These are phyloP conservation scores for Ogataea salicorniae DNA, from an alignment of 805 yeast genomes.

Conservation along the genomic window DNA sequence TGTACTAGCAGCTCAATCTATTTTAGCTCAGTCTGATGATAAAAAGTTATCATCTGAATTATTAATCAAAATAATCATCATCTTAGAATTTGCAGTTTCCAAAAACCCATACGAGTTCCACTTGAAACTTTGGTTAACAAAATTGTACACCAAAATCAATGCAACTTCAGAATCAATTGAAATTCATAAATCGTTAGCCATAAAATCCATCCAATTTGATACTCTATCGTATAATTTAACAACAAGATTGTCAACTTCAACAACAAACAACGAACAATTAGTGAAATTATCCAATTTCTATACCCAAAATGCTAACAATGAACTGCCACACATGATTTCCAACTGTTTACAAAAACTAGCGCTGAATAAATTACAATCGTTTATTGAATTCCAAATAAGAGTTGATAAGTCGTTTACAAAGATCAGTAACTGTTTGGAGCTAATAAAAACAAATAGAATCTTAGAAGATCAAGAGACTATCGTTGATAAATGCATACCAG, in stretches of 20 bases:
- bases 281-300: slow-evolving; percentile 45
- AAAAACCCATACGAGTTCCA: slow-evolving; percentile 71
- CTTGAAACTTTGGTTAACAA: slow-evolving; percentile 64
- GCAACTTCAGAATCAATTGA: slow-evolving; percentile 42
- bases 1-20: slow-evolving; percentile 44
- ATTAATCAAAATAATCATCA: slow-evolving; percentile 37
- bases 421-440: slow-evolving; percentile 32
- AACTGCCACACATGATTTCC: slow-evolving; percentile 43
- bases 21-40: slow-evolving; percentile 9
- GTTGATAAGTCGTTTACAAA: slow-evolving; percentile 46
- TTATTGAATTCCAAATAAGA: slow-evolving; percentile 54
- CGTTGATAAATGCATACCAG: slow-evolving; percentile 9
- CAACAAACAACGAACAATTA: slow-evolving; percentile 30
- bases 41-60: slow-evolving; percentile 19
- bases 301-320: slow-evolving; percentile 41
- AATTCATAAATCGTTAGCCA: slow-evolving; percentile 50
- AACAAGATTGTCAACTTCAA: slow-evolving; percentile 41
- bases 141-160: slow-evolving; percentile 57
- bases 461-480: slow-evolving; percentile 17
- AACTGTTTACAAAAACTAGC: slow-evolving; percentile 54
- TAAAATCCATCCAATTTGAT: slow-evolving; percentile 76
- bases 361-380: slow-evolving; percentile 62
- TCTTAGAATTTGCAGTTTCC: slow-evolving; percentile 52
- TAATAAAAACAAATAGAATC: slow-evolving; percentile 32
- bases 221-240: slow-evolving; percentile 51